Conservation (phyloP, 441 rosid genomes). For the Dalechampia spathulata region DNA sequence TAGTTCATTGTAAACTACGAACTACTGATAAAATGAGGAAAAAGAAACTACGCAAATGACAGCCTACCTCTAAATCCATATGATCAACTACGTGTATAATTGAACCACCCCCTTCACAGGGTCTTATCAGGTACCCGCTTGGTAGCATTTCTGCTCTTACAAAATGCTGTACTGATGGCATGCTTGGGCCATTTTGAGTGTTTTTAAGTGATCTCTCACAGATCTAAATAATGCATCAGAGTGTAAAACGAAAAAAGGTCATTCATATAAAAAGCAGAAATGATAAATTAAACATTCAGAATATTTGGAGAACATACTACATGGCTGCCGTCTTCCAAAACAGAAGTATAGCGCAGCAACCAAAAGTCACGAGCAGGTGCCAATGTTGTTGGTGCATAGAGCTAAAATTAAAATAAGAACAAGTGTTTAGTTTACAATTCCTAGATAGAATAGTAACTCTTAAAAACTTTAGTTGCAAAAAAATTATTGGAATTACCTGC, state of each 20-base stretch:
- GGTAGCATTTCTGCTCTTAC: slow-evolving; percentile 98
- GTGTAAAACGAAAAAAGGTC: background rate
- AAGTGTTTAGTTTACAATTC: slow-evolving; percentile 5
- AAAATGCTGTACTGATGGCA: slow-evolving; percentile 93
- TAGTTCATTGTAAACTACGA: background rate
- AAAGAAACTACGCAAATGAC: background rate
- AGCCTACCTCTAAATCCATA: slow-evolving; percentile 85
- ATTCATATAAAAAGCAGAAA: background rate
- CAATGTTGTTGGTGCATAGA: slow-evolving; percentile 94
- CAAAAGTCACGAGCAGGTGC: slow-evolving; percentile 99
- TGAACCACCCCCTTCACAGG: slow-evolving; percentile 99
- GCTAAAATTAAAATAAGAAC: slow-evolving; percentile 33
- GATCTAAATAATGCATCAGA: slow-evolving; percentile 30
- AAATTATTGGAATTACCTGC: slow-evolving; percentile 47
- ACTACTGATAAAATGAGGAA: background rate
- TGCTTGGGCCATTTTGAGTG: slow-evolving; percentile 91
- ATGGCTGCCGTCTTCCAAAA: slow-evolving; percentile 96
- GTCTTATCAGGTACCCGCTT: slow-evolving; percentile 88
- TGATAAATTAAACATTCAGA: background rate
- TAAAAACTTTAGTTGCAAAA: background rate
- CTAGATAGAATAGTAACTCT: background rate
- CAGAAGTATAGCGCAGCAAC: slow-evolving; percentile 90
- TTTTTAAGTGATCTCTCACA: slow-evolving; percentile 93
- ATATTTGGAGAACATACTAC: slow-evolving; percentile 47
- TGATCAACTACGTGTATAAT: slow-evolving; percentile 93